Evolutionary conservation across 2,329 filamentous ascomycete genomes (phyloP).

Genomic region (Trichoderma pleuroti): DNA sequence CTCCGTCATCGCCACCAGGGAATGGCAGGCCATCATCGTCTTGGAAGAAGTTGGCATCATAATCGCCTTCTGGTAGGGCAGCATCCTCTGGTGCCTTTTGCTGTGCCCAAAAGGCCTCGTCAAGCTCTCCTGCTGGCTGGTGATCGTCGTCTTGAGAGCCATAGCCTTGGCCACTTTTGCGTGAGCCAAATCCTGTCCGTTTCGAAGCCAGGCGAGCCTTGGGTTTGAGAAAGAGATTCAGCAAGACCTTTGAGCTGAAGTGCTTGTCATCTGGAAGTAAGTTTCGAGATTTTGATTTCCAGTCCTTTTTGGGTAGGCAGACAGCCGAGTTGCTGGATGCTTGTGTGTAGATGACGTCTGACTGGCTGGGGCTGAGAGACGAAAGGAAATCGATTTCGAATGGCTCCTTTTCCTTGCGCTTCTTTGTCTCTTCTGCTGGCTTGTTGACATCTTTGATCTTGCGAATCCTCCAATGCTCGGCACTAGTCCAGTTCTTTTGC

Average conservation of each 20-base stretch:
- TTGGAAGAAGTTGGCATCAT: slow-evolving; percentile 96
- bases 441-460: slow-evolving; percentile 81
- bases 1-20: slow-evolving; percentile 56
- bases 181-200: slow-evolving; percentile 46
- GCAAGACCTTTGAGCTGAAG: slow-evolving; percentile 88
- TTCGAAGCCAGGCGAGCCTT: slow-evolving; percentile 77
- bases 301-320: slow-evolving; percentile 85
- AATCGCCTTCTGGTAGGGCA: slow-evolving; percentile 66
- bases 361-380: slow-evolving; percentile 66
- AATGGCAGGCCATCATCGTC: slow-evolving; percentile 78
- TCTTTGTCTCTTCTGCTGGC: slow-evolving; percentile 55
- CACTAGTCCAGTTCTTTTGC: slow-evolving; percentile 95
- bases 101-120: slow-evolving; percentile 92
- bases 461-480: slow-evolving; percentile 97
- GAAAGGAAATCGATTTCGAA: slow-evolving; percentile 91
- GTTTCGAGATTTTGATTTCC: slow-evolving; percentile 91
- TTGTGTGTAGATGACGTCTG: slow-evolving; percentile 76
- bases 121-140: slow-evolving; percentile 71
- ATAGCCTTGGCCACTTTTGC: slow-evolving; percentile 40
- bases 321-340: slow-evolving; percentile 78
- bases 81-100: slow-evolving; percentile 63
- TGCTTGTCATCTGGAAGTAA: slow-evolving; percentile 96
- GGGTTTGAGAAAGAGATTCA: slow-evolving; percentile 90
- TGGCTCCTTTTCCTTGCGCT: slow-evolving; percentile 90
- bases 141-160: slow-evolving; percentile 47